Base-by-base conservation (phyloP, 1,139 yeast species). In the Diutina pseudorugosa region DNA sequence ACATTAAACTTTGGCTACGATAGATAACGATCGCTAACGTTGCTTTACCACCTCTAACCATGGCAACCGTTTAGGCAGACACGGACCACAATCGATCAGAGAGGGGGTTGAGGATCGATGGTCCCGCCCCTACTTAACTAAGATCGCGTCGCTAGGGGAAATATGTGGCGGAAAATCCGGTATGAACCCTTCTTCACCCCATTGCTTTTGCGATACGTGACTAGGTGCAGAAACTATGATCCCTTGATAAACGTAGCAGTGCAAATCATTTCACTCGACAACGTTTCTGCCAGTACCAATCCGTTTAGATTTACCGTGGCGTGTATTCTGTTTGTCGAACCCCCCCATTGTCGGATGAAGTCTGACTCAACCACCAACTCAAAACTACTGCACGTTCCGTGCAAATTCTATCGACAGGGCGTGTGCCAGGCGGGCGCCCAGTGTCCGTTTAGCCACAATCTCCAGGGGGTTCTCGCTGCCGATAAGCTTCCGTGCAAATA, bases 351-450 rank as follows among this genome's bases (percentile, higher is more conserved):
- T 21, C 25, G 16, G 16, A 43, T 43, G 47, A 43, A 43, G 25
- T 8, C 30, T 16, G 47, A 43, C 19, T 25, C 47, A 5, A 25
- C 47, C 21, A 25, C 47, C 21, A 19, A 19, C 23, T 42, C 47
- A 55, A 73, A 84, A 61, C 73, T 86, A 53, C 83, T 94, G 53
- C 98, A 91, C 67, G 98, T 91, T 43, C 98, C 98, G 1, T 91
- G 98, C 67, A 91, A 91, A 69, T 91, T 93, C 71, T 90, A 75
- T 65, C 75, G 80, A 57, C 96, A 90, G 64, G 97, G 98, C 0
- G 80, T 86, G 19, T 91, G 98, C 66, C 97, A 90, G 67, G 98
- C 98, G 1, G 98, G 98, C 12, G 73, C 72, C 54, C 75, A 93
- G 1, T 93, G 98, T 66, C 97, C 97, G 1, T 93, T 93, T 62